phyloP scores from a whole-genome alignment of 495 filamentous ascomycete species.

The Neurospora tetraspora region DNA sequence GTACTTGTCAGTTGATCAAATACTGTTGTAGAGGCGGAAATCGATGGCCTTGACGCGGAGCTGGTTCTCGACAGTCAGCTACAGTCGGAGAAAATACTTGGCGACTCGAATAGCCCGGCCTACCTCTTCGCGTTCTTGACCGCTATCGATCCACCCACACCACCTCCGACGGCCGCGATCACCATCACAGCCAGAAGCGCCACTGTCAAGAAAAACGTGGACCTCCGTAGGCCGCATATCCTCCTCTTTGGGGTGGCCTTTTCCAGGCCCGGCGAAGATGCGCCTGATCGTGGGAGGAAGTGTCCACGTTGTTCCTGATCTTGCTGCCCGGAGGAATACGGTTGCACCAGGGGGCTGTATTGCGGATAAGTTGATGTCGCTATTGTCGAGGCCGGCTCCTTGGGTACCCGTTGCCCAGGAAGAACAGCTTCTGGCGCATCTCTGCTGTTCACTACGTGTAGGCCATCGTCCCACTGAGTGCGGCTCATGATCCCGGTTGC shows the following conservation, averaged over 20 bases:
- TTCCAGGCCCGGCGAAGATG: not conserved
- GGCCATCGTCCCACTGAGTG: not conserved
- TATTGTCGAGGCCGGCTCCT: not conserved
- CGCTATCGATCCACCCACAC: constrained; percentile 5
- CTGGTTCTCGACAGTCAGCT: not conserved
- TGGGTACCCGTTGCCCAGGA: not conserved
- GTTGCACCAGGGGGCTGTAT: not conserved
- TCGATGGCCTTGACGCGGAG: not conserved
- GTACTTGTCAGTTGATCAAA: not conserved
- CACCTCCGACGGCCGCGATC: not conserved
- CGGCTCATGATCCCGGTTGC: not conserved
- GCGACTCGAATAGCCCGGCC: not conserved
- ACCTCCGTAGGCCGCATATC: not conserved
- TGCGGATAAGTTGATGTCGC: not conserved
- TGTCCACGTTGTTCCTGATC: not conserved
- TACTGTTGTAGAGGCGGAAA: not conserved
- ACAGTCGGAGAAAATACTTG: not conserved
- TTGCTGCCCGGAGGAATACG: not conserved
- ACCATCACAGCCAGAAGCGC: not conserved
- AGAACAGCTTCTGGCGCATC: not conserved
- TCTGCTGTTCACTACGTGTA: not conserved
- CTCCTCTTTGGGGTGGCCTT: not conserved
- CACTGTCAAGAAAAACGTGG: not conserved
- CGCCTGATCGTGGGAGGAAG: not conserved
- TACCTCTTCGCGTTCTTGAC: constrained; percentile 7